These are phyloP conservation scores for Ogataea henricii DNA, from an alignment of 805 yeast genomes.

Conservation along the genomic window DNA sequence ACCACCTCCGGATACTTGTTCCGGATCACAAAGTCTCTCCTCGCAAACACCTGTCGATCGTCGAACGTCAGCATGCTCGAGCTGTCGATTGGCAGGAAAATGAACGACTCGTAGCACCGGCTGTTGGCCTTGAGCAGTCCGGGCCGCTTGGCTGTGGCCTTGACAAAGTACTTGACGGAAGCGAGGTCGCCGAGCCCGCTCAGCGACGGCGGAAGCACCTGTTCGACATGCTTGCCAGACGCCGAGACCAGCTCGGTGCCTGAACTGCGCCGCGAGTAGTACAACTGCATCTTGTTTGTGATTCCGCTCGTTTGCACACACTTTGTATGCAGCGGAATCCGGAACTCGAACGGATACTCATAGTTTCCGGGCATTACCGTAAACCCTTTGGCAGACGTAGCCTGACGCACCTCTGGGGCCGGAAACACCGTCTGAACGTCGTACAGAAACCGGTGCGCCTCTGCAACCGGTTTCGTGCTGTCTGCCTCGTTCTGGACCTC, in stretches of 20 bases:
- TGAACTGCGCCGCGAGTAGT: constrained; percentile 10
- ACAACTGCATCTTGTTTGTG: constrained; percentile 14
- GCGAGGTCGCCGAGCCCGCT: constrained; percentile 33
- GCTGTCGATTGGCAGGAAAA: constrained; percentile 51
- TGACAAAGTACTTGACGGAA: constrained; percentile 53
- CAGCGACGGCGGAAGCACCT: constrained; percentile 31
- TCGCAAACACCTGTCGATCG: constrained; percentile 45
- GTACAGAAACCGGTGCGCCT: constrained; percentile 49
- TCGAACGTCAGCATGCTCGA: constrained; percentile 34
- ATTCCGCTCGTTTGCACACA: constrained; percentile 31
- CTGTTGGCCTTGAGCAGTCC: constrained; percentile 49
- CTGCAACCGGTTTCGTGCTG: constrained; percentile 23
- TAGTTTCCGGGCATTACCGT: constrained; percentile 54
- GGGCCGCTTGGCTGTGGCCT: constrained; percentile 59
- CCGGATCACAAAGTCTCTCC: constrained; percentile 42
- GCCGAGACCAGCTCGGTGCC: constrained; percentile 14
- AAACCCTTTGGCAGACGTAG: constrained; percentile 44
- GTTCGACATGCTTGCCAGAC: constrained; percentile 18
- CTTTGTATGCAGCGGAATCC: constrained; percentile 44
- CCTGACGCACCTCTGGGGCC: constrained; percentile 48
- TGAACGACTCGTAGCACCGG: constrained; percentile 51
- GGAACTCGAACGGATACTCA: constrained; percentile 49
- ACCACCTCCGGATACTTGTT: constrained; percentile 47
- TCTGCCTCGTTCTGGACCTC: constrained; percentile 30
- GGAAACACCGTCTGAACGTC: constrained; percentile 55